Base-by-base conservation (phyloP, 495 filamentous ascomycete genomes). In the Trichocladium antarcticum region DNA sequence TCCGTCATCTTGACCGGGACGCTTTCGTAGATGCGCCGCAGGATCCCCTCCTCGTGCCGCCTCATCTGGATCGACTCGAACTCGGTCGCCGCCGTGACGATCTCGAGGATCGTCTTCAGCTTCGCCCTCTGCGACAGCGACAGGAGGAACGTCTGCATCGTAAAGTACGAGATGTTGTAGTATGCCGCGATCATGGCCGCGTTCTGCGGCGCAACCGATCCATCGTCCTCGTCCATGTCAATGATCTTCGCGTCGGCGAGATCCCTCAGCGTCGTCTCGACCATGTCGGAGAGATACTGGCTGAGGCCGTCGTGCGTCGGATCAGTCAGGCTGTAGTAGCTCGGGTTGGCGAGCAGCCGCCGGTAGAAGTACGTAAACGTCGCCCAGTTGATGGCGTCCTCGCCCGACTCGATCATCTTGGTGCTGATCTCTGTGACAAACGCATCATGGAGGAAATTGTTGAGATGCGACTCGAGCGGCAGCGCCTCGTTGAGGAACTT, bases 351-450 rank as follows among this genome's bases (percentile, higher is more conserved):
- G 12, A 97, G 77, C n/a, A 99, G 77, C 36, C 92, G 85, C 19
- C 93, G 82, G 70, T 99, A 99, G 72, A 97, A 97, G 71, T 96
- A 97, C 17, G 90, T 95, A 61, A 95, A 96, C 0, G 92, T 97
- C 36, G 87, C 83, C 89, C 89, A 99, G 67, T 95, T 93, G 27
- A 99, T 87, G 10, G 93, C 93, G 72, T 99, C 92, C 58, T 99
- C 93, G 1, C 87, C 95, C 2, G 90, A 95, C 48, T 82, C 78
- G 49, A 99, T 89, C 56, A 87, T 89, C 68, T 84, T 85, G 8
- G 88, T 93, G 70, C 88, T 95, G 56, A 95, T 85, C 64, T 99
- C 93, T 0, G 92, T 87, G 5, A 97, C 90, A 58, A 99, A 97
- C 2, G 89, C 89, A 68, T 99, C 92, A 53, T 90, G 89, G 43